phyloP scores from a whole-genome alignment of 2,329 filamentous ascomycete genomes.

The Paecilomyces sp. region DNA sequence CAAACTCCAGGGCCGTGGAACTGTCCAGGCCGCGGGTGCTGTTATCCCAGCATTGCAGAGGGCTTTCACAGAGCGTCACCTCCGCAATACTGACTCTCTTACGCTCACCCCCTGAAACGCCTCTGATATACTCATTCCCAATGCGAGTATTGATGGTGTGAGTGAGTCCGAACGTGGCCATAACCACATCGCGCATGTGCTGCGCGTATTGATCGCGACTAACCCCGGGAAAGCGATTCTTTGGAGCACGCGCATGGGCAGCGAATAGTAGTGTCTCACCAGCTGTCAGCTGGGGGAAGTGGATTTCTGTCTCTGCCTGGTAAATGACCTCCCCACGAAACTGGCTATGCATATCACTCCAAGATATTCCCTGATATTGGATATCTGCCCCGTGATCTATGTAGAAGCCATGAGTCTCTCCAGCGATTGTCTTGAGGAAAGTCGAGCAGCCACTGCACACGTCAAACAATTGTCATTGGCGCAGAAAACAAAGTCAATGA shows the following conservation, averaged over 20 bases:
- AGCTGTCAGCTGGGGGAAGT: constrained; percentile 71
- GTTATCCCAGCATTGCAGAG: constrained; percentile 36
- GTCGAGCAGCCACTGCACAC: constrained; percentile 58
- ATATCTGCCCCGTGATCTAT: constrained; percentile 65
- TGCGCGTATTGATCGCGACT: constrained; percentile 36
- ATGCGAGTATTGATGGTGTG: constrained; percentile 47
- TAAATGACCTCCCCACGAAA: constrained; percentile 84
- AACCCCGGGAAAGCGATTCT: constrained; percentile 31
- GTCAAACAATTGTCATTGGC: constrained; percentile 1
- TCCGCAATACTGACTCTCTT: constrained; percentile 59
- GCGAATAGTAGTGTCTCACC: constrained; percentile 75
- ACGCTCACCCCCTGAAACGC: constrained; percentile 54
- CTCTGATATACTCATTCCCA: constrained; percentile 52
- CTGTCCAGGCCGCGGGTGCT: constrained; percentile 45
- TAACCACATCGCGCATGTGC: constrained; percentile 39
- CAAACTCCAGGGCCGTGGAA: constrained; percentile 52
- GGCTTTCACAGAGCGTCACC: constrained; percentile 6
- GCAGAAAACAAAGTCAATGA: background rate
- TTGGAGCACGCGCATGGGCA: constrained; percentile 53
- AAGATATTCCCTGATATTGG: constrained; percentile 64
- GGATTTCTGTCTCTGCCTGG: constrained; percentile 75
- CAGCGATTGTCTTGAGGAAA: constrained; percentile 75
- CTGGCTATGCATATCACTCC: constrained; percentile 57
- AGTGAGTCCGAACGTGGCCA: constrained; percentile 38
- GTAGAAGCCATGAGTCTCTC: constrained; percentile 73